A percentile compares a stretch with the other conserved stretches of the same genome.
These are phyloP conservation scores for Bathelium albidoporum DNA, from an alignment of 495 filamentous ascomycete species.

Conservation along the genomic window DNA sequence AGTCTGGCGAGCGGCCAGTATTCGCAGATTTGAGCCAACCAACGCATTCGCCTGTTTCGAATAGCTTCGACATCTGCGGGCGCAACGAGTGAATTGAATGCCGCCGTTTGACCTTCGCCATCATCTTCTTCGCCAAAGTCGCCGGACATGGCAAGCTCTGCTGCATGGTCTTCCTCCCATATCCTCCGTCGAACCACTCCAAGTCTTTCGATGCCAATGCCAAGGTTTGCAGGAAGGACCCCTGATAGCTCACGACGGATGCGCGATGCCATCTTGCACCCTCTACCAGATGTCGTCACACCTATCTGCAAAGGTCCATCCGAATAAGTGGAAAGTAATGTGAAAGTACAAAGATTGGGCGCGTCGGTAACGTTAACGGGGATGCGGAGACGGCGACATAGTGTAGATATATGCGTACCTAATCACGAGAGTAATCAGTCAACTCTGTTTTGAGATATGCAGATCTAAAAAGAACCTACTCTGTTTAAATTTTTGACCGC, in stretches of 20 bases:
- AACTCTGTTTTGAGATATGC: no score
- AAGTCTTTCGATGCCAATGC: slow-evolving; percentile 65
- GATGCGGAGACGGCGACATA: slow-evolving; percentile 71
- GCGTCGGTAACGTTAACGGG: slow-evolving; percentile 89
- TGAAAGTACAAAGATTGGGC: slow-evolving; percentile 80
- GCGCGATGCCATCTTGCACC: slow-evolving; percentile 88
- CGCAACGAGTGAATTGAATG: slow-evolving; percentile 72
- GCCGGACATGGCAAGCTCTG: slow-evolving; percentile 29
- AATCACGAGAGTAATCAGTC: background rate
- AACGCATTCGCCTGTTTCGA: slow-evolving; percentile 75
- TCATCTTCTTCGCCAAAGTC: slow-evolving; percentile 59
- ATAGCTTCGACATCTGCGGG: slow-evolving; percentile 63
- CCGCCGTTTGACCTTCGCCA: slow-evolving; percentile 74
- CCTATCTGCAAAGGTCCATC: slow-evolving; percentile 92
- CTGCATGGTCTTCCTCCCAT: slow-evolving; percentile 65
- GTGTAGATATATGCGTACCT: slow-evolving; percentile 59
- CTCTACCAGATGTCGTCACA: slow-evolving; percentile 89
- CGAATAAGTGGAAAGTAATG: slow-evolving; percentile 73
- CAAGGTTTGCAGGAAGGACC: slow-evolving; percentile 68
- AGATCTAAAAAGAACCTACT: no score
- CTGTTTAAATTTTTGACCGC: slow-evolving; percentile 41
- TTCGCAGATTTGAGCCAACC: slow-evolving; percentile 94
- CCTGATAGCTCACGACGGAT: slow-evolving; percentile 80
- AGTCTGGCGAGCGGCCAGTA: slow-evolving; percentile 89
- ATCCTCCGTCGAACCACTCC: slow-evolving; percentile 67